These are phyloP conservation scores for Eimeria praecox DNA, from an alignment of 169 alveolate genomes.

Conservation along the genomic window DNA sequence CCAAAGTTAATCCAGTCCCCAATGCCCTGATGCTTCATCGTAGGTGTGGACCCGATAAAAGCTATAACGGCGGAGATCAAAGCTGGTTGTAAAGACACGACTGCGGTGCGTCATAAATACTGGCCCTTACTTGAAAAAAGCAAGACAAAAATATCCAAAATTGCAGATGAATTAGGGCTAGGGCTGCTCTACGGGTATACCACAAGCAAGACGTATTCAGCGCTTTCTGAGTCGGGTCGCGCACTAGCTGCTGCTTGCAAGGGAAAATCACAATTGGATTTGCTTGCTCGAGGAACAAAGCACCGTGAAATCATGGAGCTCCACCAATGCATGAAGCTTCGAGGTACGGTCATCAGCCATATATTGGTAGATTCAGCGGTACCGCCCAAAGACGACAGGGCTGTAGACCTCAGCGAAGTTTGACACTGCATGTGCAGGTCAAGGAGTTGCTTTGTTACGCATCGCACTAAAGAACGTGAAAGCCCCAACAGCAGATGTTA, in stretches of 20 bases:
- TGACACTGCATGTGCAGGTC: neutral
- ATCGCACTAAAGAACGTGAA: slow-evolving; percentile 9
- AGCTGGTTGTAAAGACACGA: neutral
- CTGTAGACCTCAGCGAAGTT: neutral
- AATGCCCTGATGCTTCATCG: neutral
- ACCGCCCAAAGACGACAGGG: neutral
- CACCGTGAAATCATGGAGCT: slow-evolving; percentile 20
- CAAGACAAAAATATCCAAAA: neutral
- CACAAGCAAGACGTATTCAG: slow-evolving; percentile 1
- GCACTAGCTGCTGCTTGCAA: slow-evolving; percentile 57
- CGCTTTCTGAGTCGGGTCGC: slow-evolving; percentile 33
- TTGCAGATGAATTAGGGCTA: slow-evolving; percentile 8
- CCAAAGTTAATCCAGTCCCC: no score
- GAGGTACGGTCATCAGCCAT: neutral
- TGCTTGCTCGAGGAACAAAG: neutral
- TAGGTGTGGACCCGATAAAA: slow-evolving; percentile 53
- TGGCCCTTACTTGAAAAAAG: slow-evolving; percentile 21
- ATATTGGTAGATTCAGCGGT: neutral
- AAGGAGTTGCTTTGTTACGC: slow-evolving; percentile 13
- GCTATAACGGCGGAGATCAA: neutral
- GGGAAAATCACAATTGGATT: neutral
- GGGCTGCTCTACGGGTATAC: slow-evolving; percentile 39
- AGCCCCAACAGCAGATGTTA: slow-evolving; percentile 27
- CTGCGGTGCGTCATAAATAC: neutral
- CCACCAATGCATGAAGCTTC: slow-evolving; percentile 52